Evolutionary conservation across 2,329 filamentous ascomycete genomes (phyloP), one percentile per base, ranked within the genome.

Genomic region (Verticillium albo-atrum): DNA sequence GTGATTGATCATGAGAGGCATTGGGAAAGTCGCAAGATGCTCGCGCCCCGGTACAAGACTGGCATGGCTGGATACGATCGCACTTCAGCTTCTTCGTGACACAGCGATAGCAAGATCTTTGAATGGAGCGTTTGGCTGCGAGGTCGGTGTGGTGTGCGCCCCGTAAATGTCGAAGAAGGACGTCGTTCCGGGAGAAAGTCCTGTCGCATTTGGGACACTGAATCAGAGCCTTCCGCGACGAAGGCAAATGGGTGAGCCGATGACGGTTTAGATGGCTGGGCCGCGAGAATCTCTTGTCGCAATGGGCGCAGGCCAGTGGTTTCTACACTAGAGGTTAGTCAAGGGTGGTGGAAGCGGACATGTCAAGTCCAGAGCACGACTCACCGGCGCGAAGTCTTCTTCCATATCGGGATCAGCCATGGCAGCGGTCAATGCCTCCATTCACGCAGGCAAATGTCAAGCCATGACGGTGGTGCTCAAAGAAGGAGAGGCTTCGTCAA

Each of bases 181-280:
- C 66, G 23, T 70, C 68, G 27, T 65, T 62, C 14, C 68, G 60
- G 10, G 65, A 63, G 42, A 67, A 67, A 2, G 62, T 62, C 50
- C 67, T 64, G 14, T 61, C 61, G 47, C 69, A 71, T 25, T 62
- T 57, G 5, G 54, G 54, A 35, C 68, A 71, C 14, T 63, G 58
- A 6, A 68, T 56, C 0, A 61, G 52, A 1, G 61, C 64, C 2
- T 66, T 66, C 28, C 62, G 63, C 4, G 63, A 62, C 3, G 62
- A 60, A 1, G 68, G 68, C 14, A 66, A 59, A 57, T 72, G 68
- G 2, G 68, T 69, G 25, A 65, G 62, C 26, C 63, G 65, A 58
- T 72, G 70, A 3, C 68, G 66, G n/a, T 67, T 63, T 7, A 68
- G 62, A 50, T 70, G 68, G 42, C 66, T 67, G 1, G 65, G 69